Percentiles rank a stretch among this genome's conserved stretches.
These are phyloP conservation scores for Russula olivacea DNA, from an alignment of 768 basidiomycete species.

Conservation along the genomic window DNA sequence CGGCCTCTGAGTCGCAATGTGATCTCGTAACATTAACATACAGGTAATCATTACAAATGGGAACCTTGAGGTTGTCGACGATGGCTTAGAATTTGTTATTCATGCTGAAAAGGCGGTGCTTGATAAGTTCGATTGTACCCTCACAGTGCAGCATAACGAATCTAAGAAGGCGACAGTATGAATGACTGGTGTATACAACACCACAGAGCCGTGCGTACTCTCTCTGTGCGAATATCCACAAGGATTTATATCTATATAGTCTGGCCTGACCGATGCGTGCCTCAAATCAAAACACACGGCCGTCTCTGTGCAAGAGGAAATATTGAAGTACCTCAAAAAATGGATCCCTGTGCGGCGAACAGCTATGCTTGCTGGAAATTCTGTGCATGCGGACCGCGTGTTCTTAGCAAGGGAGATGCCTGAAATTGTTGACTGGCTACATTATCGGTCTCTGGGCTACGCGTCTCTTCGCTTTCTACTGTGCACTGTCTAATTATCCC, in stretches of 20 bases:
- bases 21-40: not conserved
- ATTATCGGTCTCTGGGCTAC: constrained; percentile 54
- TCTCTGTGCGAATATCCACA: not conserved
- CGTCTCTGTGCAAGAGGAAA: constrained; percentile 51
- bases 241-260: constrained; percentile 37
- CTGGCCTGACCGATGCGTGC: constrained; percentile 79
- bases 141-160: not conserved
- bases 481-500: constrained; percentile 14
- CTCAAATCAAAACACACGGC: constrained; percentile 60
- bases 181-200: constrained; percentile 80
- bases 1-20: not conserved
- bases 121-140: constrained; percentile 48
- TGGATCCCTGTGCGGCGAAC: constrained; percentile 66
- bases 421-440: constrained; percentile 68
- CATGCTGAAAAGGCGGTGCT: constrained; percentile 60
- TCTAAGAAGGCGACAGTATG: constrained; percentile 51
- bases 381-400: constrained; percentile 73
- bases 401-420: constrained; percentile 81
- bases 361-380: constrained; percentile 80
- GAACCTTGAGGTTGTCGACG: constrained; percentile 71
- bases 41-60: constrained; percentile 88
- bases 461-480: not conserved
- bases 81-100: constrained; percentile 74
- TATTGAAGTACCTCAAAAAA: constrained; percentile 73
- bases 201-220: constrained; percentile 57